Conservation (phyloP, 192 early-diverging fungal species). For the Thoreauomyces humboldtii region DNA sequence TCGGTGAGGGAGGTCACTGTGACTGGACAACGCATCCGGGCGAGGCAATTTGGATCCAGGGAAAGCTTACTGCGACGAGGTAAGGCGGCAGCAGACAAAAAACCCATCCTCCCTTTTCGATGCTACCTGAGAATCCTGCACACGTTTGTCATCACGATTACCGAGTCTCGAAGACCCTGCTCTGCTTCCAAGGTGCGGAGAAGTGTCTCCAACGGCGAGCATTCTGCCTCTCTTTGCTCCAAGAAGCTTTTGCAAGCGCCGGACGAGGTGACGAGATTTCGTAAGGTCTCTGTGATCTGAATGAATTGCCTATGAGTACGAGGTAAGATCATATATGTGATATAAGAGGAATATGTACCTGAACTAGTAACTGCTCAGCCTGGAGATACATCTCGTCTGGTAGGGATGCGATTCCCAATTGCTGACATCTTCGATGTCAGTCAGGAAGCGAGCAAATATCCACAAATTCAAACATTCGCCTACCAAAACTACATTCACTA, state of each 20-base stretch:
- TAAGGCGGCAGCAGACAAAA: background rate
- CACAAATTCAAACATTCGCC: no score
- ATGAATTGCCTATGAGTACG: no score
- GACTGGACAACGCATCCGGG: background rate
- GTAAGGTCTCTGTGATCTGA: conserved; percentile 34
- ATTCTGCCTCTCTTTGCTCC: no score
- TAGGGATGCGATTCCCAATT: background rate
- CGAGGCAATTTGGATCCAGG: conserved; percentile 25
- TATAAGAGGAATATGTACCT: no score
- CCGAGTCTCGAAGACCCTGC: conserved; percentile 18
- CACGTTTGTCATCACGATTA: conserved; percentile 34
- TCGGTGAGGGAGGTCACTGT: conserved; percentile 5
- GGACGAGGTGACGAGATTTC: conserved; percentile 23
- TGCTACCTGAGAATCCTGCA: conserved; percentile 34
- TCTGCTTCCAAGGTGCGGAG: background rate
- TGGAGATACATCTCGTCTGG: conserved; percentile 4
- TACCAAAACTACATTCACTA: no score
- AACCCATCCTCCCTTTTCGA: no score
- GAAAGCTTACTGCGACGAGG: conserved; percentile 32
- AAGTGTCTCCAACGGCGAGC: no score
- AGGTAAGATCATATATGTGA: no score
- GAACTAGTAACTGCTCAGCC: conserved; percentile 26
- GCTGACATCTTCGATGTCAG: no score
- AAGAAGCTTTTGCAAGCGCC: conserved; percentile 5
- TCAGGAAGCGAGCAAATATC: no score